Conservation (phyloP, 108 stramenopile genomes). For the Seminavis robusta region DNA sequence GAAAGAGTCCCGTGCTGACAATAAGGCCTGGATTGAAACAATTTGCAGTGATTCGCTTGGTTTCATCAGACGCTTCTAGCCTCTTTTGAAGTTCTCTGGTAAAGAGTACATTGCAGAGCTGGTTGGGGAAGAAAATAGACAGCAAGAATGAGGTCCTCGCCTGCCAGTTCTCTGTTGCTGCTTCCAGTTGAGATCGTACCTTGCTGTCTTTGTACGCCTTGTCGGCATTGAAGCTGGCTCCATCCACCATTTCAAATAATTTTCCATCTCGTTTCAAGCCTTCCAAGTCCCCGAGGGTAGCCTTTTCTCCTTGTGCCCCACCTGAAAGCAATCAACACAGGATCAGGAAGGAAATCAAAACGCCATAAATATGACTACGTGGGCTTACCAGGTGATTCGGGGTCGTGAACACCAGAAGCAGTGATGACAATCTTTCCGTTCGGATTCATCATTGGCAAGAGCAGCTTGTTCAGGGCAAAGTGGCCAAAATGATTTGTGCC, state of each 20-base stretch:
- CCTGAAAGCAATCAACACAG: no score
- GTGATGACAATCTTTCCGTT: slow-evolving; percentile 74
- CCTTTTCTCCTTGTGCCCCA: slow-evolving; percentile 67
- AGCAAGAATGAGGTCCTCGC: neutral
- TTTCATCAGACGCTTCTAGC: slow-evolving; percentile 24
- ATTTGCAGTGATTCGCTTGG: slow-evolving; percentile 56
- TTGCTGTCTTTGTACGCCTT: slow-evolving; percentile 90
- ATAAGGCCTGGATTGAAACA: slow-evolving; percentile 84
- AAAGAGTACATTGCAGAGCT: slow-evolving; percentile 86
- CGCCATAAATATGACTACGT: no score
- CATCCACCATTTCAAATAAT: slow-evolving; percentile 87
- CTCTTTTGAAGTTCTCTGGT: slow-evolving; percentile 73
- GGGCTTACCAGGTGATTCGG: slow-evolving; percentile 76
- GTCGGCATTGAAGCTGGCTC: slow-evolving; percentile 74
- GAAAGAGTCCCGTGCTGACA: slow-evolving; percentile 75
- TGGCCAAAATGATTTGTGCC: slow-evolving; percentile 97
- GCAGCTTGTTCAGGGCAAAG: slow-evolving; percentile 85
- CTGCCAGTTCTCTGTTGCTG: neutral
- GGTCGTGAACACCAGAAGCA: slow-evolving; percentile 84
- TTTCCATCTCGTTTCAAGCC: slow-evolving; percentile 56
- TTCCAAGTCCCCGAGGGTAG: slow-evolving; percentile 75
- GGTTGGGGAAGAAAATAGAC: neutral
- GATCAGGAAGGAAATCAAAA: no score
- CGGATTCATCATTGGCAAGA: slow-evolving; percentile 50
- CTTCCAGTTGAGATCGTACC: slow-evolving; percentile 1